These are phyloP conservation scores for Glycine latifolia DNA, from an alignment of 306 rosid genomes.

Conservation along the genomic window DNA sequence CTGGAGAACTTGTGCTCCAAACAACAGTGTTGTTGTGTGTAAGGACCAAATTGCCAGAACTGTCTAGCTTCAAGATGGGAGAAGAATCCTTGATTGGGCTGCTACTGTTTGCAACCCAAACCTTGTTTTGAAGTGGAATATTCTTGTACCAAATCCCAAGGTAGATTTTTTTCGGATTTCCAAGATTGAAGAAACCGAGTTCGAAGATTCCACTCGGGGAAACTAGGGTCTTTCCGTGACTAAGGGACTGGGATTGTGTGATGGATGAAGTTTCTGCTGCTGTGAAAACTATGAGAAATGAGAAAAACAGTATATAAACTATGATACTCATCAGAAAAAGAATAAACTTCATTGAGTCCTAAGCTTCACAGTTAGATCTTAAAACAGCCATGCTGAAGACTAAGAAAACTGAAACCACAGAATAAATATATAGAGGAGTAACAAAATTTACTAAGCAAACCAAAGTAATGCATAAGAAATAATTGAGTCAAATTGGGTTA, in stretches of 20 bases:
- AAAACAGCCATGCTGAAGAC: not conserved
- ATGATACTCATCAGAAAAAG: not conserved
- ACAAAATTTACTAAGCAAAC: not conserved
- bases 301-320: not conserved
- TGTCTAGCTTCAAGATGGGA: not conserved
- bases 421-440: not conserved
- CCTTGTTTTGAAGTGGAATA: not conserved
- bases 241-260: not conserved
- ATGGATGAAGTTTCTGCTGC: not conserved
- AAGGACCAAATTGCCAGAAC: conserved; percentile 1
- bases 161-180: not conserved
- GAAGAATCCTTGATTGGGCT: not conserved
- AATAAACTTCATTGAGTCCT: not conserved
- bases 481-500: not conserved
- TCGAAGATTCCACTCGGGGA: not conserved
- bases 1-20: not conserved
- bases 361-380: not conserved
- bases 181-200: not conserved
- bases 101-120: not conserved
- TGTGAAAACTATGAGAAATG: not conserved
- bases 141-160: not conserved
- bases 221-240: not conserved
- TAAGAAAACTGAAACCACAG: not conserved
- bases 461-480: not conserved
- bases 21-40: not conserved